Evolutionary conservation across 306 rosid species (phyloP).

Genomic region (Cicer cuneatum): DNA sequence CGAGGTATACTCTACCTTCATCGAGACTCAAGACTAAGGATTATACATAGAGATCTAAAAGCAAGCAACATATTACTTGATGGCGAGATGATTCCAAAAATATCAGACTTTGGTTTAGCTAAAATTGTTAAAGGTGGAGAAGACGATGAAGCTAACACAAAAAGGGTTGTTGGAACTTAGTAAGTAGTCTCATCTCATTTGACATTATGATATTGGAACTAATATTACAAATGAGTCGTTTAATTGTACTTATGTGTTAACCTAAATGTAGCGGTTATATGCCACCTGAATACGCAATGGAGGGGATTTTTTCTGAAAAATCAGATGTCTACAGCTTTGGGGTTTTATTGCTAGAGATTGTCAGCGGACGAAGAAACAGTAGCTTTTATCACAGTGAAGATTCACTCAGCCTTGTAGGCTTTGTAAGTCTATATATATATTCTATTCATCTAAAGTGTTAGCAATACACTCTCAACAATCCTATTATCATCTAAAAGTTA

Average conservation of each 20-base stretch:
- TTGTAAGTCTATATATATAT: conserved; percentile 21
- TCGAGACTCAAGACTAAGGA: conserved; percentile 47
- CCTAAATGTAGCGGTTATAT: conserved; percentile 46
- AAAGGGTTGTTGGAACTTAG: conserved; percentile 52
- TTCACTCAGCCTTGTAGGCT: conserved; percentile 46
- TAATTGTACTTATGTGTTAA: not conserved
- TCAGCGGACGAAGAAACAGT: conserved; percentile 47
- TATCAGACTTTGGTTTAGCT: conserved; percentile 51
- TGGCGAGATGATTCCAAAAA: conserved; percentile 44
- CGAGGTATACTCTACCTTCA: conserved; percentile 49
- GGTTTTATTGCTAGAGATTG: conserved; percentile 47
- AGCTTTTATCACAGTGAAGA: conserved; percentile 40
- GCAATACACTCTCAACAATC: not conserved
- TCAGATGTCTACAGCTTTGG: conserved; percentile 52
- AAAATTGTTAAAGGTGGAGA: conserved; percentile 42
- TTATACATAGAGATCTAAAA: conserved; percentile 51
- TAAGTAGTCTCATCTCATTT: not conserved
- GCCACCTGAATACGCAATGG: conserved; percentile 54
- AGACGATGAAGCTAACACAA: conserved; percentile 46
- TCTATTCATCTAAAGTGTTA: too few relatives aligned
- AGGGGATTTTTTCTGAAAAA: conserved; percentile 49
- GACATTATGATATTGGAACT: not conserved
- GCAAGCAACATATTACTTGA: conserved; percentile 47
- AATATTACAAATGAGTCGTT: not conserved
- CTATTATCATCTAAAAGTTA: not conserved